phyloP scores from a whole-genome alignment of 805 yeast species.

The Monosporozyma siamensis region DNA sequence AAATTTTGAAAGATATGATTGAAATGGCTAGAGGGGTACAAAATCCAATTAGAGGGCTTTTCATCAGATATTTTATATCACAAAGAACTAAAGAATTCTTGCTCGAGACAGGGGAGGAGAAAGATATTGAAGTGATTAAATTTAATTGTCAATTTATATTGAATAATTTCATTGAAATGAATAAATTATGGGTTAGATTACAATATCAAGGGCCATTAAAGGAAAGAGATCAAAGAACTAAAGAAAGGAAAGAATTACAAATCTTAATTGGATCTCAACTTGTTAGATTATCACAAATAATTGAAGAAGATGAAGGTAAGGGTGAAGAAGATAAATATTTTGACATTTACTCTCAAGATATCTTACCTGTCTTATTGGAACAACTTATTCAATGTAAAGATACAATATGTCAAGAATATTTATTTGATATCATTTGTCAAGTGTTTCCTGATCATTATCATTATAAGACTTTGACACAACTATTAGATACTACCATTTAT shows the following conservation, averaged over 20 bases:
- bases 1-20: slow-evolving; percentile 88
- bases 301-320: slow-evolving; percentile 44
- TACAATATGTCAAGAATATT: slow-evolving; percentile 82
- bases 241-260: slow-evolving; percentile 81
- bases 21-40: slow-evolving; percentile 98
- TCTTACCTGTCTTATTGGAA: slow-evolving; percentile 74
- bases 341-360: slow-evolving; percentile 34
- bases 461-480: slow-evolving; percentile 55
- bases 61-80: slow-evolving; percentile 77
- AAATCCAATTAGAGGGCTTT: slow-evolving; percentile 87
- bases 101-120: no score
- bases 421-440: slow-evolving; percentile 84
- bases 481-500: slow-evolving; percentile 55
- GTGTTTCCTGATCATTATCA: slow-evolving; percentile 94
- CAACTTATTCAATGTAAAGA: slow-evolving; percentile 91
- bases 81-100: slow-evolving; percentile 58
- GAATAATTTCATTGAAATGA: slow-evolving; percentile 92
- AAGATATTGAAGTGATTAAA: slow-evolving; percentile 2
- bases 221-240: slow-evolving; percentile 62
- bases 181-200: slow-evolving; percentile 91
- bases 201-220: slow-evolving; percentile 92
- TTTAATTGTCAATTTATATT: slow-evolving; percentile 58
- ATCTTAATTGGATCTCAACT: slow-evolving; percentile 88
- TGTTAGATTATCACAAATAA: slow-evolving; percentile 79
- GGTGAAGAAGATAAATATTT: neutral